Base-by-base conservation (phyloP, 306 rosid genomes). In the Delonix regia region DNA sequence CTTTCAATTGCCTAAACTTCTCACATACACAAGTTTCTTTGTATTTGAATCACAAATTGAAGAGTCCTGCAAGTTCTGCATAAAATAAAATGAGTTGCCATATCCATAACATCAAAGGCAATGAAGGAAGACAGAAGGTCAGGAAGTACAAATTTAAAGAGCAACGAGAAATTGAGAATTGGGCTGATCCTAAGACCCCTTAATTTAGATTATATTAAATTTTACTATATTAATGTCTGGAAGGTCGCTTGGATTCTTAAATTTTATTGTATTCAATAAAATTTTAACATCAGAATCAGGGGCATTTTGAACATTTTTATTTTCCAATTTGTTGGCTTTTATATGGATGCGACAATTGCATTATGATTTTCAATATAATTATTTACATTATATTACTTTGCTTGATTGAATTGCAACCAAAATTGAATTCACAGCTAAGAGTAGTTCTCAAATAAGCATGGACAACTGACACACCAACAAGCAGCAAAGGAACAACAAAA, bases 1-100 rank as follows among this genome's bases (percentile, higher is more conserved):
- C 65, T 78, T 83, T 53, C 73, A 74, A 55, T 22, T 53, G 71
- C 41, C 16, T 34, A 33, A 36, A n/a, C 44, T 76, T 65, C 73
- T 33, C 18, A 4, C 49, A 75, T 19, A 11, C 14, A 67, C 24
- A 61, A 22, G 69, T 47, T 62, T 62, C 79, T 42, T 11, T 22
- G 7, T 27, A 22, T 3, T 53, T 33, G 39, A 55, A 38, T 6
- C 14, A 62, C 15, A 51, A 47, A 19, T n/a, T n/a, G n/a, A n/a
- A n/a, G n/a, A n/a, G 53, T 44, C 16, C 53, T 48, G 21, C 53
- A 48, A 48, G 4, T 15, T 6, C 21, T 14, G 21, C 16, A 14
- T 15, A 48, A 48, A 16, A 3, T 16, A 16, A 16, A 21, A 21
- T 48, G 16, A 48, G 53, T 48, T 15, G 3, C 16, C n/a, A 48